Evolutionary conservation across 805 yeast species (phyloP), one percentile per base, ranked within the genome.

Genomic region (Wickerhamiella azyma): DNA sequence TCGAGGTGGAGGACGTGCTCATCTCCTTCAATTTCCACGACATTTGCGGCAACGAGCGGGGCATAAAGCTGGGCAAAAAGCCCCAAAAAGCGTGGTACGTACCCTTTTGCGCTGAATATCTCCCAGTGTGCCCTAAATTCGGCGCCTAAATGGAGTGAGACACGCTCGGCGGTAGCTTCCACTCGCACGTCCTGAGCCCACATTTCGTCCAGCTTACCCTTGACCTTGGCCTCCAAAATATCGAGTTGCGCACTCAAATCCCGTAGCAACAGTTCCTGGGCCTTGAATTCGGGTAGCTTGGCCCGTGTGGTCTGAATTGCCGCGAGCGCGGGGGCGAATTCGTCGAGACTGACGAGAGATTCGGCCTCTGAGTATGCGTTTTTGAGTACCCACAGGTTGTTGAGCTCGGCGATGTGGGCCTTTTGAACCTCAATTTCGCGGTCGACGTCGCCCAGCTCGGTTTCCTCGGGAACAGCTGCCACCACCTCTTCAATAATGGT

Each of bases 1-100:
- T 42, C 33, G 35, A 52, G 45, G 35, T 46, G 42, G 7, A 37
- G 13, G 18, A 32, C 39, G n/a, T 39, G 17, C 46, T 44, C 19
- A 40, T 48, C 9, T 9, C 4, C 40, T 2, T 16, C 26, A 7
- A 36, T 10, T n/a, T 18, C 18, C 4, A 5, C 9, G 16, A 28
- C 16, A 6, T 28, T 11, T n/a, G 14, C 33, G 14, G 33, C 33
- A 8, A 30, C 33, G 2, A 30, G 16, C 11, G 33, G 33, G 9
- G 14, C 16, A 8, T 30, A 30, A n/a, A 30, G 33, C 16, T 30
- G 33, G 7, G 8, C 3, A 30, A 30, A 30, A 3, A n/a, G 14
- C 5, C 16, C 8, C 7, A n/a, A 30, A 13, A 30, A 30, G 8
- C 16, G 33, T 3, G 3, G 2, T 11, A 13, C 2, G 16, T 13